A percentile compares a stretch with the other conserved stretches of the same genome.
Conservation (phyloP, 768 basidiomycete species). For the Strobilomyces dryophilus region DNA sequence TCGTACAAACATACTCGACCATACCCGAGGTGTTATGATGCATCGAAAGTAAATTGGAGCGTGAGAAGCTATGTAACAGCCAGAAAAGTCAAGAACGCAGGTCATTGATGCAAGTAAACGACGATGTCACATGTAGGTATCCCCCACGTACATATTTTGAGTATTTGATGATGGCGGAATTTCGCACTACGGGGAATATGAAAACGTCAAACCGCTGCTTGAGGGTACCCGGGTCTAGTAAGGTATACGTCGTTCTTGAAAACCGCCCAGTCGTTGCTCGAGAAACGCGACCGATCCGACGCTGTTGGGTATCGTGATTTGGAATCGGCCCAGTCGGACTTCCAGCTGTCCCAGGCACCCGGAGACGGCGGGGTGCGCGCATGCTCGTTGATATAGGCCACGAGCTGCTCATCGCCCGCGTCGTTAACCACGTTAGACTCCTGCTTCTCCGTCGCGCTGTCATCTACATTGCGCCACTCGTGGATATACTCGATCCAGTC, state of each 20-base stretch:
- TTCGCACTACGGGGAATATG: too few species aligned
- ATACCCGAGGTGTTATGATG: too few species aligned
- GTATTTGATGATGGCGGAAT: too few species aligned
- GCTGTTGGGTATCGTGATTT: not conserved
- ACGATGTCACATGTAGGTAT: too few species aligned
- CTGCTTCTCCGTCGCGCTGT: not conserved
- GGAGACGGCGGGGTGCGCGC: not conserved
- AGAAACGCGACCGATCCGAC: not conserved
- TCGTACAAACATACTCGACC: too few species aligned
- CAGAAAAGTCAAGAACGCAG: too few species aligned
- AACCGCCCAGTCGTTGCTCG: not conserved
- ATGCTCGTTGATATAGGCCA: not conserved
- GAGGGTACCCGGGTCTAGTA: not conserved
- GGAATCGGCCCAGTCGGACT: not conserved
- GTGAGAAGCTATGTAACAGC: too few species aligned
- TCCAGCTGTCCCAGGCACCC: not conserved
- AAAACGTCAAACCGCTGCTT: not conserved
- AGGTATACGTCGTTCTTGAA: not conserved
- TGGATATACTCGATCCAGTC: constrained; percentile 3
- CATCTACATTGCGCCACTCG: not conserved
- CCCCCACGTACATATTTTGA: too few species aligned
- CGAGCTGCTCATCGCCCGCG: not conserved
- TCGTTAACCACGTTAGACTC: not conserved
- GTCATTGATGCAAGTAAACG: too few species aligned
- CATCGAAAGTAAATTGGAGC: too few species aligned